Conservation (phyloP, 2,329 filamentous ascomycete genomes). For the Venturia aucupariae region DNA sequence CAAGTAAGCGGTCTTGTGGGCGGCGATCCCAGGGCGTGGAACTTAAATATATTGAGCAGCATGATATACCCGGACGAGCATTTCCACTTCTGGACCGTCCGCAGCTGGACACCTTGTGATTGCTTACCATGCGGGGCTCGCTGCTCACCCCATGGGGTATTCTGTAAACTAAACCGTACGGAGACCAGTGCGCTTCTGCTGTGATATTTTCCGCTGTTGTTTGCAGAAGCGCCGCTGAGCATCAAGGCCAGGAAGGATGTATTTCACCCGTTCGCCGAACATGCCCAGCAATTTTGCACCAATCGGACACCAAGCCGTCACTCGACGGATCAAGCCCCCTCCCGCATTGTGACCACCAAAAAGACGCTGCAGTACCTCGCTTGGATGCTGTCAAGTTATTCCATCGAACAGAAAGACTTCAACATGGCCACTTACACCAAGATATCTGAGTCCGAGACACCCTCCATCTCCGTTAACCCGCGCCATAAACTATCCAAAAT, state of each 20-base stretch:
- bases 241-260: not conserved
- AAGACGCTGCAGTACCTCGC: not conserved
- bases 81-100: not conserved
- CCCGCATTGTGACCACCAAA: slow-evolving; percentile 7
- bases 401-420: not conserved
- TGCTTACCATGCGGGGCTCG: not conserved
- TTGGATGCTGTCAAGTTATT: not conserved
- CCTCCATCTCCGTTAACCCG: slow-evolving; percentile 58
- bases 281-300: not conserved
- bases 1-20: not conserved
- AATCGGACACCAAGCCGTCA: not conserved
- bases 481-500: slow-evolving; percentile 60
- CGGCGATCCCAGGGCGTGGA: not conserved
- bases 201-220: not conserved
- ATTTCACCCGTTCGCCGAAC: not conserved
- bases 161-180: not conserved
- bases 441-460: slow-evolving; percentile 49
- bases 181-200: not conserved
- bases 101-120: not conserved
- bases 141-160: not conserved
- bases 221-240: not conserved
- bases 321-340: not conserved
- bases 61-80: not conserved
- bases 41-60: slow-evolving; percentile 1
- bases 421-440: slow-evolving; percentile 66